Base-by-base conservation (phyloP, 1,139 yeast species). In the Protomyces arabidopsidicola region DNA sequence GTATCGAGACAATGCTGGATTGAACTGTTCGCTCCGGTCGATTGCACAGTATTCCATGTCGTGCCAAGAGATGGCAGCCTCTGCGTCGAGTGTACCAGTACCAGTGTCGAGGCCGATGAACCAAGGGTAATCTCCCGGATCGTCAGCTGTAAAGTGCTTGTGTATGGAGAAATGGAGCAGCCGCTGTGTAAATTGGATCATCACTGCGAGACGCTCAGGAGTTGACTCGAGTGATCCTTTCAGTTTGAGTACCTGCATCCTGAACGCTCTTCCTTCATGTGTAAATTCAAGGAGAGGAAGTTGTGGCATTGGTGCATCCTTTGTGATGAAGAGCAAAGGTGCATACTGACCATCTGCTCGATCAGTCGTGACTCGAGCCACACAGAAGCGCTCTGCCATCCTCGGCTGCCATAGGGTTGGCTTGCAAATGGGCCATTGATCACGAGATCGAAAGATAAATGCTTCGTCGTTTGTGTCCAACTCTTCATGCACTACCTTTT, bases 301-400 rank as follows among this genome's bases (percentile, higher is more conserved):
- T 2, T 20, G 24, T 22, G 55, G 56, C 34, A 58, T 31, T 2
- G 62, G 56, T 10, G 31, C 27, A n/a, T 45, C 52, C 18, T 58
- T 58, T 31, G 62, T 58, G 22, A 58, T 20, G 12, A 58, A 38
- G 52, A 58, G 45, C 35, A 58, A n/a, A n/a, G 27, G 39, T 10
- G 62, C 34, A 34, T 16, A 24, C 6, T 34, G 42, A 1, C 36
- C 35, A n/a, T 18, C 27, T 14, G 53, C n/a, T 5, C 50, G 18
- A 3, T 58, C 53, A 3, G 53, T 52, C 2, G 22, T 16, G 12
- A 58, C 22, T 24, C 62, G 51, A 4, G 55, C 42, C 31, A 58
- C 20, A 52, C 36, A 35, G 10, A 27, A 52, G 12, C 8, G 35
- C 14, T 20, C 20, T 3, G 45, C 35, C 31, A 20, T n/a, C 14